Base-by-base conservation (phyloP, 2,329 filamentous ascomycete species). In the Nothomitra cinnamomea region DNA sequence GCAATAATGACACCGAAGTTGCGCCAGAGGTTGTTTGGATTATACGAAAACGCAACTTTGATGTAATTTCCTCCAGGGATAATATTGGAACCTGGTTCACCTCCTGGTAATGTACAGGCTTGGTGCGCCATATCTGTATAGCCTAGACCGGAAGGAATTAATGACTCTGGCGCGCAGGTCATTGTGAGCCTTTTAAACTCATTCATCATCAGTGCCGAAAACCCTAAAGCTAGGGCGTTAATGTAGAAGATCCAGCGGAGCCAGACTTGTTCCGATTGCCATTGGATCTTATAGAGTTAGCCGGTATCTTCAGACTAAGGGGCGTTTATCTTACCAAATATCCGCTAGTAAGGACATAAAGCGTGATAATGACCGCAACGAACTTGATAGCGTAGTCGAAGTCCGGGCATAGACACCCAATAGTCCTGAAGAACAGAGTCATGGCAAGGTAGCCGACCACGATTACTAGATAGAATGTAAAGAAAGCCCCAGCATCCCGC, bases 361-460 rank as follows among this genome's bases (percentile, higher is more conserved):
- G 68, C 0, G 85, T 89, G 58, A 94, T 87, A 52, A 87, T 76
- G 1, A 87, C 73, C 3, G 86, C 81, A 5, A 85, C 85, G 54
- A 86, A 83, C 65, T 89, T 89, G 66, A 89, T 85, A 2, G 88
- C 88, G 43, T 84, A 85, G 63, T 94, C 85, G 55, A 94, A 94
- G 61, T 87, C 84, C 0, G 85, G 83, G 56, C 83, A 87, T 12
- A 85, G 56, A 56, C 81, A 87, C 5, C 82, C 85, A 1, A 89
- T 73, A 1, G 83, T 85, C 56, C 85, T 72, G 70, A 89, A 88
- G 64, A 87, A 83, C 1, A 87, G 69, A 0, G 83, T 87, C 81
- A 88, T 87, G 8, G 76, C 77, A 28, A 85, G 73, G 60, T 84
- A 85, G 2, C 76, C 79, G 1, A 75, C 75, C 43, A 87, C 72